Evolutionary conservation across 106 monocot species (phyloP).

Genomic region (Triglochin maritima): DNA sequence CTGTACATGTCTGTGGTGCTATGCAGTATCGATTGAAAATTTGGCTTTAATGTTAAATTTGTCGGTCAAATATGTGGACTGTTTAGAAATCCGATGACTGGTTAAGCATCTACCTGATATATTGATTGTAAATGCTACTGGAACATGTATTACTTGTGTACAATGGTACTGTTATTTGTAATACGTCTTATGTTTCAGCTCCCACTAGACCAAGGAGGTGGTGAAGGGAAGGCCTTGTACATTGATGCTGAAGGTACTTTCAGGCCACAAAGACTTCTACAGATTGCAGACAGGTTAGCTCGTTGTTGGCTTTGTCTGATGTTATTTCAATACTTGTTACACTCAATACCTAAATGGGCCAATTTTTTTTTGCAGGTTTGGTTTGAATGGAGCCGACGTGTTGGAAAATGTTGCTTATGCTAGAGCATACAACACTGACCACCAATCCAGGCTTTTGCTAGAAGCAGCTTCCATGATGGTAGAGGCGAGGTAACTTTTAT

Average conservation of each 20-base stretch:
- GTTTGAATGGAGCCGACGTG: slow-evolving; percentile 89
- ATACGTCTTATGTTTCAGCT: slow-evolving; percentile 33
- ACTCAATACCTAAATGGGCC: background rate
- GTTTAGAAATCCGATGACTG: too few species aligned
- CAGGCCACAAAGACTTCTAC: slow-evolving; percentile 88
- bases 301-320: background rate
- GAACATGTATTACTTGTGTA: too few species aligned
- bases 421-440: slow-evolving; percentile 97
- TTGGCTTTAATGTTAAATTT: too few species aligned
- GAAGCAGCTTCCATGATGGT: slow-evolving; percentile 99
- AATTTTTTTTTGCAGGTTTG: slow-evolving; percentile 41
- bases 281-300: slow-evolving; percentile 86
- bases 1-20: background rate
- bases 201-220: slow-evolving; percentile 95
- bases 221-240: slow-evolving; percentile 94
- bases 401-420: slow-evolving; percentile 97
- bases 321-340: background rate
- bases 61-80: too few species aligned
- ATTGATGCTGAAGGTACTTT: slow-evolving; percentile 98
- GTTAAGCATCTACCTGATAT: too few species aligned
- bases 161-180: too few species aligned
- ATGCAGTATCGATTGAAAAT: too few species aligned
- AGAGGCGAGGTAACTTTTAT: slow-evolving; percentile 55
- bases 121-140: too few species aligned
- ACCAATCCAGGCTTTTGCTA: slow-evolving; percentile 87